Base-by-base conservation (phyloP, 495 filamentous ascomycete species). In the Ramalina peruviana region DNA sequence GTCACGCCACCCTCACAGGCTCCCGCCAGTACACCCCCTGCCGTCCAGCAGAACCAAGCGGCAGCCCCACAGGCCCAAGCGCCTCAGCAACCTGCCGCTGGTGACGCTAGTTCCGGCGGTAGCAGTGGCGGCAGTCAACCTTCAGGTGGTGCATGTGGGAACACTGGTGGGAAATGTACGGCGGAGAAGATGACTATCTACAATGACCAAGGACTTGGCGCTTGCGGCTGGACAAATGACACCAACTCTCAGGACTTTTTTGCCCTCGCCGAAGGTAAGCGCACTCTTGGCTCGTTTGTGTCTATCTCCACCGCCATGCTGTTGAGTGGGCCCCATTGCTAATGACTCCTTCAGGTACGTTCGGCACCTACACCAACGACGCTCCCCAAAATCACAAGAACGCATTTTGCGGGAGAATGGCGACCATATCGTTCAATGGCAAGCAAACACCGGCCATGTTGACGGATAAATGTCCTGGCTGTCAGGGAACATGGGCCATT, bases 391-490 rank as follows among this genome's bases (percentile, higher is more conserved):
- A 19, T 13, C 40, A 48, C 27, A 74, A 51, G 23, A 67, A 86
- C 62, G 66, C 69, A 38, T 73, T 73, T 65, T 90, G 85, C 65
- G 80, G 76, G 62, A 74, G 75, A 66, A 74, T 64, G 39, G 78
- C 85, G 62, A 79, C 72, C 37, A 74, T 89, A 67, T 64, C 52
- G 20, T 66, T 69, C 55, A 60, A 64, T 27, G 81, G 80, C 64
- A 76, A 75, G 62, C 19, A 48, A 13, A 27, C 73, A 73, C 16
- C 58, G 60, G 83, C 75, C 36, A 70, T 48, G 12, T 75, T 86
- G 43, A 76, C 76, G 38, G 85, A 90, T 73, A 83, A 85, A 67
- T 90, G 85, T 71, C 74, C 74, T 61, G 81, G 82, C 58, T 88
- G 85, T 59, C 50, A 49, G 25, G 48, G 45, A 15, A 25, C 23